phyloP scores from a whole-genome alignment of 2,329 filamentous ascomycete genomes.

The Phaeosphaeriaceae sp. region DNA sequence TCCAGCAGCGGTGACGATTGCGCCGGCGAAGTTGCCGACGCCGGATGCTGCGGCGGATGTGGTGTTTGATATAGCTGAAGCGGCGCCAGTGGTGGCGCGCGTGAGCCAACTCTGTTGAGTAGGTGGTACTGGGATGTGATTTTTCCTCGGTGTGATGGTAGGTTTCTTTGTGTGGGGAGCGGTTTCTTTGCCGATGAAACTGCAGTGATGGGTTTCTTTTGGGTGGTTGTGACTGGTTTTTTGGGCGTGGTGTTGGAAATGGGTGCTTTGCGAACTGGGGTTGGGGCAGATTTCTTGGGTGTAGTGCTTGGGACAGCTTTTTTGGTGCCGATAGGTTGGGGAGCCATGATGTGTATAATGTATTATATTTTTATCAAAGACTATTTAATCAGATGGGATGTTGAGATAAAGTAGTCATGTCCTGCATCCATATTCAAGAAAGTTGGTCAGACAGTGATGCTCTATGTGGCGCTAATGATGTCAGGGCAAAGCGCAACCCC shows the following conservation, averaged over 20 bases:
- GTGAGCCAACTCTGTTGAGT: slow-evolving; percentile 55
- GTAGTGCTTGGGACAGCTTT: slow-evolving; percentile 24
- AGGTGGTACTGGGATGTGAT: slow-evolving; percentile 21
- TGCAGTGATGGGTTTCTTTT: slow-evolving; percentile 15
- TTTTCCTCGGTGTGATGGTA: slow-evolving; percentile 17
- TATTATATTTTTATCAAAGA: too few relatives aligned
- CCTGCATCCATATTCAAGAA: too few relatives aligned
- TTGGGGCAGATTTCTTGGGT: slow-evolving; percentile 17
- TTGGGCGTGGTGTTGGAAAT: slow-evolving; percentile 20
- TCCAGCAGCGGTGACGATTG: slow-evolving; percentile 52
- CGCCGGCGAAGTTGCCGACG: slow-evolving; percentile 53
- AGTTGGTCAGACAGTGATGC: too few relatives aligned
- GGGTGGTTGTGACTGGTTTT: slow-evolving; percentile 19
- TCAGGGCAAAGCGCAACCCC: slow-evolving; percentile 29
- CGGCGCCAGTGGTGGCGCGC: slow-evolving; percentile 19
- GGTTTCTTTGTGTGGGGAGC: slow-evolving; percentile 8
- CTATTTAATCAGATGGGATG: too few relatives aligned
- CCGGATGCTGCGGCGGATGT: slow-evolving; percentile 52
- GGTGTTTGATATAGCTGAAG: slow-evolving; percentile 34
- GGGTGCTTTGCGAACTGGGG: slow-evolving; percentile 11
- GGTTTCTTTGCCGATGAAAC: slow-evolving; percentile 16
- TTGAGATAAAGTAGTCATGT: too few relatives aligned
- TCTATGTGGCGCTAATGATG: slow-evolving; percentile 34
- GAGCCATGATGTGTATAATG: slow-evolving; percentile 20
- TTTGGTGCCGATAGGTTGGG: slow-evolving; percentile 37